Evolutionary conservation across 352 stramenopile species (phyloP).

Genomic region (Phytophthora litchii): DNA sequence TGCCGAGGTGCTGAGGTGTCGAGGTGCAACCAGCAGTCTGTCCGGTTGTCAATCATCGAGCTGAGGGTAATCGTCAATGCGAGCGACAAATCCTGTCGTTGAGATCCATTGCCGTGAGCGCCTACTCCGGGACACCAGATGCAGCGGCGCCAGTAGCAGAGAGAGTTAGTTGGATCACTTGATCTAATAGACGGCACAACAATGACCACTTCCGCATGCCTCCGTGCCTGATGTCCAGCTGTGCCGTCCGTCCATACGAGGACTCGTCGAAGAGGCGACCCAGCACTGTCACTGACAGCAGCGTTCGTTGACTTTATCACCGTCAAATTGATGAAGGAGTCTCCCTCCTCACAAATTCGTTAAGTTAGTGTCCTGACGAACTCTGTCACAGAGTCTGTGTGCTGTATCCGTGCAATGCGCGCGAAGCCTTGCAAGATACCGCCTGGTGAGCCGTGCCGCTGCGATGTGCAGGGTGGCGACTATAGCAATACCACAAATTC

Average conservation of each 20-base stretch:
- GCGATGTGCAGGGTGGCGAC: constrained; percentile 24
- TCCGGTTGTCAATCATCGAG: background rate
- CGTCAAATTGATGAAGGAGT: background rate
- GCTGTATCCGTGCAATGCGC: background rate
- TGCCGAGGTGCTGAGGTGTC: too few relatives aligned
- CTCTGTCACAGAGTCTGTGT: background rate
- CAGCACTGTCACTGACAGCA: background rate
- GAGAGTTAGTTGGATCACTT: constrained; percentile 10
- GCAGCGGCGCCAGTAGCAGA: constrained; percentile 3
- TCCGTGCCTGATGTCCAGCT: constrained; percentile 5
- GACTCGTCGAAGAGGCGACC: too few relatives aligned
- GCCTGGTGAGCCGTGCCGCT: constrained; percentile 1
- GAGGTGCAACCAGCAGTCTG: constrained; percentile 16
- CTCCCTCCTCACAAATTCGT: background rate
- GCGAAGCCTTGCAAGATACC: constrained; percentile 15
- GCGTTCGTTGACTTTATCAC: background rate
- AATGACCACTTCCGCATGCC: constrained; percentile 11
- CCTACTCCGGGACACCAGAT: constrained; percentile 18
- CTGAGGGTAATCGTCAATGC: constrained; percentile 1
- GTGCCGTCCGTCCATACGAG: constrained; percentile 10
- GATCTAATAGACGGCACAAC: constrained; percentile 1
- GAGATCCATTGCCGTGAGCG: constrained; percentile 10
- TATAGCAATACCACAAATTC: constrained; percentile 19
- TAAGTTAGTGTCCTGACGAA: background rate
- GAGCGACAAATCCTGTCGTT: constrained; percentile 23